Conservation (phyloP, 2,329 filamentous ascomycete genomes). For the Sphaerulina populicola region DNA sequence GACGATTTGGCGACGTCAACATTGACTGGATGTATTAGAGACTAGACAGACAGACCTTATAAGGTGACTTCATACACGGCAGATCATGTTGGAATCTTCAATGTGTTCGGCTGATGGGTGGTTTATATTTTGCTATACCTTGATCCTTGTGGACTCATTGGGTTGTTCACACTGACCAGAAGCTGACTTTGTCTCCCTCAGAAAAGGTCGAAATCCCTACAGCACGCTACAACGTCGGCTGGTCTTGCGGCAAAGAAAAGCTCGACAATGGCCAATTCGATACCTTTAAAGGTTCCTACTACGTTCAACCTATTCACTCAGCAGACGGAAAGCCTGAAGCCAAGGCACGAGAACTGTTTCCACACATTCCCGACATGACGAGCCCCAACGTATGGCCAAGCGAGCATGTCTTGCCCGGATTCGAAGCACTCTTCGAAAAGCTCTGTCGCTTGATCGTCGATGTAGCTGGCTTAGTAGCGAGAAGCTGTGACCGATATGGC, state of each 20-base stretch:
- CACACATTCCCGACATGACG: conserved; percentile 79
- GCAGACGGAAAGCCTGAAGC: conserved; percentile 48
- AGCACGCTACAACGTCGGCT: conserved; percentile 57
- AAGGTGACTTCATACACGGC: too few relatives aligned
- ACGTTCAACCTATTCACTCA: conserved; percentile 60
- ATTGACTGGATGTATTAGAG: too few relatives aligned
- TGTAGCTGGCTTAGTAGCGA: conserved; percentile 75
- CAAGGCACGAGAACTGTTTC: conserved; percentile 46
- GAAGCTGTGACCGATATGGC: conserved; percentile 83
- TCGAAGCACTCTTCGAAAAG: conserved; percentile 61
- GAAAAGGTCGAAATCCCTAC: conserved; percentile 43
- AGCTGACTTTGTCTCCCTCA: conserved; percentile 14
- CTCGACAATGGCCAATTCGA: conserved; percentile 70
- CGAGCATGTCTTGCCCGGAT: conserved; percentile 61
- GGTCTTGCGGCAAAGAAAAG: conserved; percentile 75
- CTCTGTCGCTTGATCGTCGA: conserved; percentile 83
- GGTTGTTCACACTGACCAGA: neutral
- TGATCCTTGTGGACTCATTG: too few relatives aligned
- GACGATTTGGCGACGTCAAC: too few relatives aligned
- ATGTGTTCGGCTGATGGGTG: too few relatives aligned
- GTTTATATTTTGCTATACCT: too few relatives aligned
- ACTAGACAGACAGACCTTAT: too few relatives aligned
- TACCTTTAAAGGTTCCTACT: conserved; percentile 74
- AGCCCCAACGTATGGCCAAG: conserved; percentile 83
- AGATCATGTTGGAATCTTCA: too few relatives aligned